Evolutionary conservation across 73 alveolate genomes (phyloP).

Genomic region (Blepharisma stoltei): DNA sequence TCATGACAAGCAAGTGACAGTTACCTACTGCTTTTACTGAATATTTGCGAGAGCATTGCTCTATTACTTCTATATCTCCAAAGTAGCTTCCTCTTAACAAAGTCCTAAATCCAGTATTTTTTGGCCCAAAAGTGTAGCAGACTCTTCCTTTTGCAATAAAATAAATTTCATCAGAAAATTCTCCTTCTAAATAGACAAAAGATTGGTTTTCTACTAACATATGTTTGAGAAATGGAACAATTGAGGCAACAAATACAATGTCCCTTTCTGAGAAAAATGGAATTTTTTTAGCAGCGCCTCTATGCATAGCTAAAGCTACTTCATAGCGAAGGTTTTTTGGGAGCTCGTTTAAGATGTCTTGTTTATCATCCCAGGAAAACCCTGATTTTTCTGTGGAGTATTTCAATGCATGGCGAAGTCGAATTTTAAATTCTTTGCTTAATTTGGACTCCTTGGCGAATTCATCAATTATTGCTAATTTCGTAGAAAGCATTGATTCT

Average conservation of each 20-base stretch:
- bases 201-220: constrained; percentile 34
- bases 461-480: constrained; percentile 37
- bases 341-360: constrained; percentile 67
- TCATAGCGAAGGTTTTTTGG: constrained; percentile 75
- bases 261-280: constrained; percentile 46
- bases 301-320: constrained; percentile 39
- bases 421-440: constrained; percentile 37
- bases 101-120: constrained; percentile 45
- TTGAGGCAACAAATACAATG: constrained; percentile 44
- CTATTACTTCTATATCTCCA: constrained; percentile 58
- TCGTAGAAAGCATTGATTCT: constrained; percentile 5
- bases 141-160: constrained; percentile 52
- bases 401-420: constrained; percentile 38
- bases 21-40: constrained; percentile 26
- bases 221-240: constrained; percentile 55
- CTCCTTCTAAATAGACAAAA: constrained; percentile 39
- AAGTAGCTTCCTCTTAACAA: constrained; percentile 60
- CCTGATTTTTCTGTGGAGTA: constrained; percentile 40
- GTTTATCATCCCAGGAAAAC: constrained; percentile 34
- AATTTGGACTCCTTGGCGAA: constrained; percentile 41
- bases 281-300: constrained; percentile 34
- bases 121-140: constrained; percentile 37
- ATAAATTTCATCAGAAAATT: constrained; percentile 54
- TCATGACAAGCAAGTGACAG: background rate
- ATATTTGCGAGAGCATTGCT: constrained; percentile 36